These are phyloP conservation scores for Salix suchowensis DNA, from an alignment of 345 rosid species.

Conservation along the genomic window DNA sequence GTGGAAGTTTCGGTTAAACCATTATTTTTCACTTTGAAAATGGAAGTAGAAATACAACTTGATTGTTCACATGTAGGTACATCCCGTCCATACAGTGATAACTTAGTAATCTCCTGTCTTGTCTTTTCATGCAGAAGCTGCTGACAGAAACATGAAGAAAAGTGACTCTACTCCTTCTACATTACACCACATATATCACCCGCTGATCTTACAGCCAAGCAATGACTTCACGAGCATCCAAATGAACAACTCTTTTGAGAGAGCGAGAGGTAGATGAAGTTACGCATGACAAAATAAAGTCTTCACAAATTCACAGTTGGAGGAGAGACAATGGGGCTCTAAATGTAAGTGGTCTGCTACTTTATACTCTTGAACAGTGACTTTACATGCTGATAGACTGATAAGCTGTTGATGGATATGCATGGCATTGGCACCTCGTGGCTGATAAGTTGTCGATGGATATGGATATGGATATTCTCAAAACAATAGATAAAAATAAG, in stretches of 20 bases:
- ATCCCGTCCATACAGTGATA: not conserved
- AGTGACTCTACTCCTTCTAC: not conserved
- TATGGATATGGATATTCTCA: no score
- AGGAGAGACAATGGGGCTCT: not conserved
- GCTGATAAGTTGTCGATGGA: no score
- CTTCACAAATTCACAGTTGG: not conserved
- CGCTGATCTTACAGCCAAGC: not conserved
- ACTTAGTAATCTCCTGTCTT: not conserved
- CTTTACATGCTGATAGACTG: not conserved
- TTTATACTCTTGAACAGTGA: not conserved
- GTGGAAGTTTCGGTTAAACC: not conserved
- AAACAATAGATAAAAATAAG: no score
- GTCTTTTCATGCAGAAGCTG: not conserved
- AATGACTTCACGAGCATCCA: slow-evolving; percentile 1
- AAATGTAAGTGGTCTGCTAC: not conserved
- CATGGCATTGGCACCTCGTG: not conserved
- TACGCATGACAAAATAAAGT: not conserved
- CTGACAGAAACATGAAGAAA: not conserved
- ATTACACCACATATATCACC: not conserved
- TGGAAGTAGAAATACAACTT: not conserved
- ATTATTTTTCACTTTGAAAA: not conserved
- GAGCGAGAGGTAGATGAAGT: not conserved
- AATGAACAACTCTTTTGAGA: not conserved
- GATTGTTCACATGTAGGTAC: slow-evolving; percentile 4
- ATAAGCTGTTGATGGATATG: not conserved